A percentile compares a stretch with the other conserved stretches of the same genome.
Conservation (phyloP, 2,329 filamentous ascomycete species). For the Emergomyces africanus region DNA sequence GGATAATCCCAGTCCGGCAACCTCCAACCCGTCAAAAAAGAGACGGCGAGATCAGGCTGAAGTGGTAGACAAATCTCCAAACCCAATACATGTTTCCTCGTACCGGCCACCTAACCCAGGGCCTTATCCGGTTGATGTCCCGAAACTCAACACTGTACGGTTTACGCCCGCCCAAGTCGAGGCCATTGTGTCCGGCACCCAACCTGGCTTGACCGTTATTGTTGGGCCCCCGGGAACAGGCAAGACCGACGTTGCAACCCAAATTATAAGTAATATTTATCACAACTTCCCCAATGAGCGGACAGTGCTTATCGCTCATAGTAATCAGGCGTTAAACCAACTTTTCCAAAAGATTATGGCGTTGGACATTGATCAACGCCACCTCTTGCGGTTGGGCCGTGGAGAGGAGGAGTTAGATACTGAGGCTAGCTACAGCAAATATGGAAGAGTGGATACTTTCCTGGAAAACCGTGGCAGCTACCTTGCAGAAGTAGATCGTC, state of each 20-base stretch:
- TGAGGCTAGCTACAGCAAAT: conserved; percentile 80
- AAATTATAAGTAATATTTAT: conserved; percentile 98
- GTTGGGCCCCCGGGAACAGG: conserved; percentile 93
- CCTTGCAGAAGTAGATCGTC: conserved; percentile 69
- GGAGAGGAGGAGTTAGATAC: conserved; percentile 89
- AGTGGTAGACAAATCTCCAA: conserved; percentile 47
- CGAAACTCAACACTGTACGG: conserved; percentile 67
- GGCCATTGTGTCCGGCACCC: conserved; percentile 84
- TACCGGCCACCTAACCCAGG: conserved; percentile 83
- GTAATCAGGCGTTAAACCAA: conserved; percentile 95
- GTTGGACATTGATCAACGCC: conserved; percentile 87
- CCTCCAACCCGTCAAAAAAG: conserved; percentile 64
- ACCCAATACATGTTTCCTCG: conserved; percentile 69
- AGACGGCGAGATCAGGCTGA: conserved; percentile 65
- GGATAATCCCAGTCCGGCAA: conserved; percentile 37
- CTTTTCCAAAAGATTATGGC: conserved; percentile 97
- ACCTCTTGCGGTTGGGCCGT: conserved; percentile 82
- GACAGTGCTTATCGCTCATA: conserved; percentile 86
- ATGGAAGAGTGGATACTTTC: conserved; percentile 89
- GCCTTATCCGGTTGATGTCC: conserved; percentile 74
- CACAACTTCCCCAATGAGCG: conserved; percentile 92
- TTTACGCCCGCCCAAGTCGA: conserved; percentile 89
- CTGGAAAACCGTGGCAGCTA: conserved; percentile 72
- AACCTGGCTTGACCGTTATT: conserved; percentile 85
- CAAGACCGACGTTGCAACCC: conserved; percentile 97